Evolutionary conservation across 2,329 filamentous ascomycete genomes (phyloP), one percentile per base, ranked within the genome.

Genomic region (Alternaria postmessia): DNA sequence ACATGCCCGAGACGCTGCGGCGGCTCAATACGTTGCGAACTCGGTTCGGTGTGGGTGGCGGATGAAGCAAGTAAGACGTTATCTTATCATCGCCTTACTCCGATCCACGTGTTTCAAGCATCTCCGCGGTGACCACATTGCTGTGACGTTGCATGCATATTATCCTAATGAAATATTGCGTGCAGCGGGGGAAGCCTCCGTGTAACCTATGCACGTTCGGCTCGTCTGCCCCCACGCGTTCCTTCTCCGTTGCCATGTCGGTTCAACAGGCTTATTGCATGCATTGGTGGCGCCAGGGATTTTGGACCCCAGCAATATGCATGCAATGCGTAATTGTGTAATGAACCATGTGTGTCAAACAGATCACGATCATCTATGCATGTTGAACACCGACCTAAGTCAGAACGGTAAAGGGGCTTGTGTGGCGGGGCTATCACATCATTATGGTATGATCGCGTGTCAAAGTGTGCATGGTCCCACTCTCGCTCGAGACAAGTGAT

Each of bases 11-110:
- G 46, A 72, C 74, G 11, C 64, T 78, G 18, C 70, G 73, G 47
- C 73, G 75, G 61, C 63, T 78, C 49, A 74, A 77, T 49, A 70
- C 68, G 4, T 63, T 78, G 53, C 75, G 76, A 38, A 63, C 71
- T 44, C 69, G 73, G 28, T 75, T 78, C 56, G 76, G 74, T 4
- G 73, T 73, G 16, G 75, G 73, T 51, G 71, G 74, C 14, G 73
- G 73, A 32, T 77, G 70, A 76, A 48, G 59, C 24, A 58, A 41
- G 42, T 39, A 48, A 39, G 43, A 42, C 42, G 39, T 52, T 36
- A 32, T 52, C 61, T 55, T 54, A 59, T 52, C 60, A 49, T 55
- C 47, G 43, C 51, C 51, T 46, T 48, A 14, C 30, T 56, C 42
- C 53, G 46, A 12, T 51, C 51, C 47, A 59, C 48, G 47, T 57